Evolutionary conservation across 2,329 filamentous ascomycete species (phyloP).

Genomic region (Monilinia fructigena): DNA sequence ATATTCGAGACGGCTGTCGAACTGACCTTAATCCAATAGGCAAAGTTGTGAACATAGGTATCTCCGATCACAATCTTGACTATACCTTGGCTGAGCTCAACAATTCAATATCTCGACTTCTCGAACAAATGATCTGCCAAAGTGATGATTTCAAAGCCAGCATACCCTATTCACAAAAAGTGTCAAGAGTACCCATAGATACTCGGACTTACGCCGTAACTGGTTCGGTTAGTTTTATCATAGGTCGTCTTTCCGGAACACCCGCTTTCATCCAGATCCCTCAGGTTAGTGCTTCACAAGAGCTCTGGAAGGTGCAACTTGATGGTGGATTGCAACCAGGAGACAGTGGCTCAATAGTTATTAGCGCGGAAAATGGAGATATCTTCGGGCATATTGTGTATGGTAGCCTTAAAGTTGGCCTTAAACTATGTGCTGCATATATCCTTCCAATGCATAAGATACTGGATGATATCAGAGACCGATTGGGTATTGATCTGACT

Average conservation of each 20-base stretch:
- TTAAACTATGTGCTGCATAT: neutral
- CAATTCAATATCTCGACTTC: neutral
- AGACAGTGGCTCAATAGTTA: constrained; percentile 32
- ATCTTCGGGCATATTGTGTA: constrained; percentile 32
- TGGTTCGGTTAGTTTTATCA: neutral
- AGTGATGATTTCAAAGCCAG: neutral
- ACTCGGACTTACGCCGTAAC: neutral
- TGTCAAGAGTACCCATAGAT: neutral
- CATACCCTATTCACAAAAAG: neutral
- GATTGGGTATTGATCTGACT: neutral
- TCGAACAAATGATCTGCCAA: neutral
- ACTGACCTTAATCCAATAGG: neutral
- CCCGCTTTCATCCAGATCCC: neutral
- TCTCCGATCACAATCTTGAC: neutral
- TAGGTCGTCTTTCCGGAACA: neutral
- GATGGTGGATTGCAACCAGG: constrained; percentile 16
- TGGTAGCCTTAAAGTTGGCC: neutral
- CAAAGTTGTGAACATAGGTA: neutral
- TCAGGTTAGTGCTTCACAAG: neutral
- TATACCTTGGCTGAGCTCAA: neutral
- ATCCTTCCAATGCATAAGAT: neutral
- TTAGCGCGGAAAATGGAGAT: constrained; percentile 24
- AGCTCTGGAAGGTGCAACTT: constrained; percentile 4
- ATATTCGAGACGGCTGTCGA: no score
- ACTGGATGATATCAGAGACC: neutral